phyloP scores from a whole-genome alignment of 2,329 filamentous ascomycete species.

The Neopestalotiopsis clavispora region DNA sequence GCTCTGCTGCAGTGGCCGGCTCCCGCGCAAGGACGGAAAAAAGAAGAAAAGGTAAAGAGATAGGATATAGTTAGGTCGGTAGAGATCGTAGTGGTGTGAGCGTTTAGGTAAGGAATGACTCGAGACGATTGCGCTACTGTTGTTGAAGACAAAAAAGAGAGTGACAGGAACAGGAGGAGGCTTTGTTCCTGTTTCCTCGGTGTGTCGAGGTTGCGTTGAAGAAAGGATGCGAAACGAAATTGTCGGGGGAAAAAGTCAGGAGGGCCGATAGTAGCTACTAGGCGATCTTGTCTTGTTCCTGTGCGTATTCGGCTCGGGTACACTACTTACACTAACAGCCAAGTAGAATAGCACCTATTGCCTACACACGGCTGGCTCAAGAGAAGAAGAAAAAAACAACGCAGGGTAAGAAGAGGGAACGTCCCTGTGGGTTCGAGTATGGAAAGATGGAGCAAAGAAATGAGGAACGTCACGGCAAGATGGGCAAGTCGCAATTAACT shows the following conservation, averaged over 20 bases:
- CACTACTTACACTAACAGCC: background rate
- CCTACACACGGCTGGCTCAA: background rate
- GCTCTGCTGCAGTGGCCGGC: background rate
- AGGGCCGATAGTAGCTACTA: background rate
- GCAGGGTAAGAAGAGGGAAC: background rate
- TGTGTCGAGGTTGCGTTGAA: background rate
- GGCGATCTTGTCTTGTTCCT: background rate
- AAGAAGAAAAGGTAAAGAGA: background rate
- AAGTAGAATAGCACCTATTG: background rate
- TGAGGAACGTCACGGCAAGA: slow-evolving; percentile 13
- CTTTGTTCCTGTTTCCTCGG: slow-evolving; percentile 4
- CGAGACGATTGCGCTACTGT: slow-evolving; percentile 7
- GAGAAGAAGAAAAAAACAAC: background rate
- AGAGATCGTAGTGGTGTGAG: background rate
- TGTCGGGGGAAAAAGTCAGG: background rate
- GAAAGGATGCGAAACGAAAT: slow-evolving; percentile 8
- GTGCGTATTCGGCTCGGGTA: no score
- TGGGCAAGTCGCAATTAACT: slow-evolving; percentile 18
- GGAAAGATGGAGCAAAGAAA: slow-evolving; percentile 14
- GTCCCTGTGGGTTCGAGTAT: background rate
- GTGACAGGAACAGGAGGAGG: background rate
- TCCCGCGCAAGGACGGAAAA: background rate
- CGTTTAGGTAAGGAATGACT: slow-evolving; percentile 10
- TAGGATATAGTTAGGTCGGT: slow-evolving; percentile 1
- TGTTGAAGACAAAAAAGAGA: background rate